phyloP scores from a whole-genome alignment of 352 stramenopile species.

The Globisporangium solare region DNA sequence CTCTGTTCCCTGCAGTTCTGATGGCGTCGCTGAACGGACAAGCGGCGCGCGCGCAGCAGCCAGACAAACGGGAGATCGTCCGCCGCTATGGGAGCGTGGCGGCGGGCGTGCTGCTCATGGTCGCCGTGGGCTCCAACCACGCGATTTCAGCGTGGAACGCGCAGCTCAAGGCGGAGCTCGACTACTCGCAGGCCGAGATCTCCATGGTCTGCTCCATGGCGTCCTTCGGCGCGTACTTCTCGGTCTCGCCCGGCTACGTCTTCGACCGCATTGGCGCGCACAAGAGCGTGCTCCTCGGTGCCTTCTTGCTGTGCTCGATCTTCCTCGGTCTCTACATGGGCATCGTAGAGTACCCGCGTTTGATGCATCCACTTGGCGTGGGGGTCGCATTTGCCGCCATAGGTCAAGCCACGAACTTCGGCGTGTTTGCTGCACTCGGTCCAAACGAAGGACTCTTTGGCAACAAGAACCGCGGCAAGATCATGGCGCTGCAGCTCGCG shows the following conservation, averaged over 20 bases:
- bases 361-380: slow-evolving; percentile 45
- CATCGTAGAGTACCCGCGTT: slow-evolving; percentile 21
- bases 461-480: slow-evolving; percentile 53
- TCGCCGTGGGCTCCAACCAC: slow-evolving; percentile 63
- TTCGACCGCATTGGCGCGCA: slow-evolving; percentile 67
- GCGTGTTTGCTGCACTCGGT: slow-evolving; percentile 62
- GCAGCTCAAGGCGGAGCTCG: slow-evolving; percentile 47
- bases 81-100: slow-evolving; percentile 45
- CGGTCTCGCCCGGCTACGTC: slow-evolving; percentile 54
- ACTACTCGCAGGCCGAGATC: slow-evolving; percentile 71
- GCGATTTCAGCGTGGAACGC: slow-evolving; percentile 77
- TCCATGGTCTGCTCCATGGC: slow-evolving; percentile 74
- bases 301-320: slow-evolving; percentile 27
- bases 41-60: background rate
- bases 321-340: slow-evolving; percentile 42
- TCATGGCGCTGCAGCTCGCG: slow-evolving; percentile 64
- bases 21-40: background rate
- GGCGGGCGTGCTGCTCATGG: slow-evolving; percentile 52
- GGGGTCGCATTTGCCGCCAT: slow-evolving; percentile 52
- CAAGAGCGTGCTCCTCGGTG: slow-evolving; percentile 45
- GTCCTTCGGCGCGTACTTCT: slow-evolving; percentile 78
- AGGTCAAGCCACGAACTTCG: slow-evolving; percentile 63
- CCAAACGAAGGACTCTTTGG: slow-evolving; percentile 75
- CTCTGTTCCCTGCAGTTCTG: too few relatives aligned
- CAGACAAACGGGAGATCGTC: slow-evolving; percentile 10